Base-by-base conservation (phyloP, 2,329 filamentous ascomycete species). In the Madurella fahalii region DNA sequence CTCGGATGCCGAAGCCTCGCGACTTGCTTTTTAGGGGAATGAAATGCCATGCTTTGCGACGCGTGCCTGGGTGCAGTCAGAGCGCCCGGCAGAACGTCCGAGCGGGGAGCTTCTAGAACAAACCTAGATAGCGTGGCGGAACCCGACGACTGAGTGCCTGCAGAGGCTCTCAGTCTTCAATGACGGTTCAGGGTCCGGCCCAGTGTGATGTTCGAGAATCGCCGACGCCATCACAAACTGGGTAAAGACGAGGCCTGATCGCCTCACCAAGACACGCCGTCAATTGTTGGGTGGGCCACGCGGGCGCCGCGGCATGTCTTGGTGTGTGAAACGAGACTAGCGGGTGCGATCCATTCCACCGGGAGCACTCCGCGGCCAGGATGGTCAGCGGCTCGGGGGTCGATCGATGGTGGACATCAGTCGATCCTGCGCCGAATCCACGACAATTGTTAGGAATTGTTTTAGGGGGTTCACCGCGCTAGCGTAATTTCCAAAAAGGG, bases 291-390 rank as follows among this genome's bases (percentile, higher is more conserved):
- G n/a, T 4, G 15, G 31, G 12, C 13, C 25, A n/a, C 25, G 18
- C 9, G 20, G 30, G 39, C 40, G 46, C 7, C 15, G 40, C 41
- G 46, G 20, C 12, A n/a, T 25, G 25, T 25, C 25, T 25, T 25
- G 13, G 2, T 31, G 25, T 18, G 16, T 17, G 7, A 9, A 18
- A 17, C 46, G 17, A 25, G 46, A 7, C 40, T 16, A 32, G 30
- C 40, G 50, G 40, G 30, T 41, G 31, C 47, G 44, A 56, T 18
- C 53, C 55, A 57, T 50, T 44, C 52, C 47, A 55, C 58, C 58
- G 58, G 57, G 53, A 58, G 41, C 50, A 31, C 47, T 60, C 58
- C 58, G 58, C 58, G 50, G 52, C 43, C 30, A 45, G 42, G 49
- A 37, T 25, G 25, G 31, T 39, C 15, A 9, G 45, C 30, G 41